These are phyloP conservation scores for Penicillium steckii DNA, from an alignment of 495 filamentous ascomycete species.

Conservation along the genomic window DNA sequence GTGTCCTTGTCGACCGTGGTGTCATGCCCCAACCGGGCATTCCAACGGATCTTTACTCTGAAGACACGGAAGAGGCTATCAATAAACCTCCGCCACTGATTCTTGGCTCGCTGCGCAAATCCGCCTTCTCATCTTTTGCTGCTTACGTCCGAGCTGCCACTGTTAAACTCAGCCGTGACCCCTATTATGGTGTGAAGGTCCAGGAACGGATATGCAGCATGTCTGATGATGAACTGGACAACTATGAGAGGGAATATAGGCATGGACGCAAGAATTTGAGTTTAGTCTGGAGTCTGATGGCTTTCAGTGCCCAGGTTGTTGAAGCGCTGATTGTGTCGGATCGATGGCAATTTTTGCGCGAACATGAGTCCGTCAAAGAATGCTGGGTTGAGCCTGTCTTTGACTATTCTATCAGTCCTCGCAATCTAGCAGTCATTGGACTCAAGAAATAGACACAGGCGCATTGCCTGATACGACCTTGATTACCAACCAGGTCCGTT, in stretches of 20 bases:
- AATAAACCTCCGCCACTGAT: slow-evolving; percentile 53
- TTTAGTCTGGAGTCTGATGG: slow-evolving; percentile 90
- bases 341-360: slow-evolving; percentile 83
- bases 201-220: slow-evolving; percentile 58
- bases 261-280: slow-evolving; percentile 76
- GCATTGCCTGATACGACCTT: no score
- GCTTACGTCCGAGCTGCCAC: slow-evolving; percentile 80
- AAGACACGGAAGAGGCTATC: background rate
- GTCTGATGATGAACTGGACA: slow-evolving; percentile 68
- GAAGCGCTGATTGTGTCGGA: slow-evolving; percentile 91
- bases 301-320: slow-evolving; percentile 83
- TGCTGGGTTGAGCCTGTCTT: slow-evolving; percentile 93
- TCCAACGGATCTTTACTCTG: slow-evolving; percentile 1
- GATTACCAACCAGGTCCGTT: no score
- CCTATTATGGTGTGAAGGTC: slow-evolving; percentile 56
- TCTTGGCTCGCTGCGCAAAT: slow-evolving; percentile 80
- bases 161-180: slow-evolving; percentile 63
- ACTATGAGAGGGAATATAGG: slow-evolving; percentile 62
- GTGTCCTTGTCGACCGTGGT: slow-evolving; percentile 79
- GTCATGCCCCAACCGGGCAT: slow-evolving; percentile 59
- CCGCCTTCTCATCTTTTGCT: slow-evolving; percentile 72
- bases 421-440: slow-evolving; percentile 90
- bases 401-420: slow-evolving; percentile 79
- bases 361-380: slow-evolving; percentile 65
- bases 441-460: slow-evolving; percentile 64